Evolutionary conservation across 2,329 filamentous ascomycete genomes (phyloP), one percentile per base, ranked within the genome.

Genomic region (Coleophoma eucalyptorum): DNA sequence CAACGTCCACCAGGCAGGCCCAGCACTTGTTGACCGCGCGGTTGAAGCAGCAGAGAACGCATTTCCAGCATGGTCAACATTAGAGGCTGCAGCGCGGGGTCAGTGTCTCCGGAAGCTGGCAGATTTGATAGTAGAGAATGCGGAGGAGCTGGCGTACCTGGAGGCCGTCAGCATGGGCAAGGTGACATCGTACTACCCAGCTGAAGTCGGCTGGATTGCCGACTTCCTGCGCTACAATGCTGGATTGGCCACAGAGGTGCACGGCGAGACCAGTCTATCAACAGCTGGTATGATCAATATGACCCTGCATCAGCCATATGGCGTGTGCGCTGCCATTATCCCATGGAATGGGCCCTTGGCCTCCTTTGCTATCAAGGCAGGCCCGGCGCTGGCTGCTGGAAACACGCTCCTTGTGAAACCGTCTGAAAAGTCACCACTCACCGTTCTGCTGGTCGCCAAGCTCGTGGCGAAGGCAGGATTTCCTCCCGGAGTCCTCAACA

Each of bases 301-400:
- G 55, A 52, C 1, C 34, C 61, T 65, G 1, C 67, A 65, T 56
- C 69, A 72, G 1, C 67, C 71, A 54, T 72, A 71, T 16, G 71
- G 72, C 47, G 74, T n/a, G 65, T 67, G 4, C 50, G 61, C 31
- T 67, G 69, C 50, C 12, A 83, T 83, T 49, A 77, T 80, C 38
- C 78, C 80, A 0, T 83, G 79, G 78, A 82, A 83, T 54, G 71
- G 70, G 0, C 73, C 78, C 0, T 58, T 80, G 3, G 52, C 72
- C 2, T 73, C 76, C 52, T 70, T 78, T 21, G 62, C 66, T 65
- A 67, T 76, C 43, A 86, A 86, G 65, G 66, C 83, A 34, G 81
- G 79, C 3, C 80, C 81, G 0, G 81, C 81, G 0, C 68, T 86
- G 31, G 79, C 78, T 0, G 77, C 78, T 0, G 81, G 81, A 0